phyloP scores from a whole-genome alignment of 192 early-diverging fungal species.

The Chytriomyces hyalinus region DNA sequence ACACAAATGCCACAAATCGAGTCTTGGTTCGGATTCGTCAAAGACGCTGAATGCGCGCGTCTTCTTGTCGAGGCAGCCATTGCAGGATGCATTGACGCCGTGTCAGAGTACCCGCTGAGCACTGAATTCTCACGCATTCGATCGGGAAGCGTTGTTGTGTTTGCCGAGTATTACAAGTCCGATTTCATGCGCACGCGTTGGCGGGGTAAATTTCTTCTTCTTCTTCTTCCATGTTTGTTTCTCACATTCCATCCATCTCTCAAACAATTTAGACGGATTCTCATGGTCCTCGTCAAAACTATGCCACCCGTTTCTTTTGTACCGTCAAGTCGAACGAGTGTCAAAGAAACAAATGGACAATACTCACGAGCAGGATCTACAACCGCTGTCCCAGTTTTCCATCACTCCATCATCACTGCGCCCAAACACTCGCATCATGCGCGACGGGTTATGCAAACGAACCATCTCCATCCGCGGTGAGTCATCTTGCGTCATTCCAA shows the following conservation, averaged over 20 bases:
- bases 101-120: neutral
- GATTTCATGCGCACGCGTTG: neutral
- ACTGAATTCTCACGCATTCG: neutral
- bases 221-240: too few relatives aligned
- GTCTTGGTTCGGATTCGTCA: neutral
- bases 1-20: neutral
- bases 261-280: neutral
- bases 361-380: neutral
- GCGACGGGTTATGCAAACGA: slow-evolving; percentile 10
- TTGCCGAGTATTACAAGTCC: neutral
- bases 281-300: neutral
- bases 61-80: slow-evolving; percentile 12
- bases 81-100: neutral
- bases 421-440: neutral
- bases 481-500: neutral
- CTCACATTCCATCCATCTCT: too few relatives aligned
- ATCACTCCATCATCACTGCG: neutral
- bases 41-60: neutral
- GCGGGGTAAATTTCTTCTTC: too few relatives aligned
- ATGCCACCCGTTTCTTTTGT: neutral
- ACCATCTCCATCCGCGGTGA: slow-evolving; percentile 4
- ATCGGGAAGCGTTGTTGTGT: neutral
- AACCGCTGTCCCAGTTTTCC: neutral
- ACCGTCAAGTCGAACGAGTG: neutral
- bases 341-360: neutral